Evolutionary conservation across 495 filamentous ascomycete genomes (phyloP), one percentile per base, ranked within the genome.

Genomic region (Aspergillus asperescens): DNA sequence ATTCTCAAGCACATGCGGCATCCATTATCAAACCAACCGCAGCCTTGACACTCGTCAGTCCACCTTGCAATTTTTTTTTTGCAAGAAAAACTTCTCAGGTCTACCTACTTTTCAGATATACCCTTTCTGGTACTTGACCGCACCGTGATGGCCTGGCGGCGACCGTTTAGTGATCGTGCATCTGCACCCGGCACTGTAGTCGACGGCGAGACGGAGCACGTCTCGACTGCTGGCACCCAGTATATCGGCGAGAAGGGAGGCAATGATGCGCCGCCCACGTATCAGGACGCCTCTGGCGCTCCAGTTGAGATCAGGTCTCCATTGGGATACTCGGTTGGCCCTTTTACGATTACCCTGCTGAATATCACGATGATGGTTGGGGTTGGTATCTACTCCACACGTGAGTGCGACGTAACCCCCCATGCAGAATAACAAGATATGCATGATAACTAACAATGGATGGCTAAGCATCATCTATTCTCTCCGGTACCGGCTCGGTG

Each of bases 311-410:
- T 52, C 0, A 55, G 62, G 10, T 84, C 80, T 10, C 81, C 83
- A 0, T 62, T 86, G 18, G 83, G 82, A 7, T 83, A 83, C 61
- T 62, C 74, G 3, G 81, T 85, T 8, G 75, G 75, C 5, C 67
- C 69, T 9, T 45, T 79, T 40, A 79, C 79, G 7, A 78, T 80
- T 16, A 67, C 83, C 27, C 80, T 81, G 51, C 62, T 86, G 16
- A 85, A 85, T 52, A 55, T 85, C 20, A 80, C 76, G 50, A 76
- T 78, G 61, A 86, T 85, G 80, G 76, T 86, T 48, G 83, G 83
- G 0, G 84, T 81, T 0, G 82, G 82, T 12, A 74, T 86, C 5
- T 86, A 80, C 62, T 82, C 80, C 13, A 84, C 82, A 4, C 81
- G 80, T 82, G 46, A 58, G 79, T 63, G 13, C 18, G 4, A 29